Base-by-base conservation (phyloP, 495 filamentous ascomycete species). In the Bacidia rubella region DNA sequence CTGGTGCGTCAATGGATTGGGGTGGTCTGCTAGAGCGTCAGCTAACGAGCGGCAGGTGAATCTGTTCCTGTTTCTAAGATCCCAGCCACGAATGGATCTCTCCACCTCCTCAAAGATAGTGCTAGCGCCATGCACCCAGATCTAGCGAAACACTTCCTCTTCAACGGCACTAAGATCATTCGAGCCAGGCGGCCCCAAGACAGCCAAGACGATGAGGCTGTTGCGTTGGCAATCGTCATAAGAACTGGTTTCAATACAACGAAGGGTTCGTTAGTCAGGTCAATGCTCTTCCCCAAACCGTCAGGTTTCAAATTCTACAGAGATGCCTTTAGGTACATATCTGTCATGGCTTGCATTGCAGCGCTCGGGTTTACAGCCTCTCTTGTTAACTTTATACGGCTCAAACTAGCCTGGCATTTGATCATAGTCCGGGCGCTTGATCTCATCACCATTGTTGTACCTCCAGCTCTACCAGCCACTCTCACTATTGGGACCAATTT, bases 221-320 rank as follows among this genome's bases (percentile, higher is more conserved):
- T 90, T 51, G 93, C 87, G 2, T 71, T 99, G 38, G 93, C 90
- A 15, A 81, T 97, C 66, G 88, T 92, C 22, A 81, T 92, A 12
- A 79, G 92, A 56, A 97, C 89, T 1, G 93, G 93, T 10, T 99
- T 99, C 62, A 89, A 90, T 65, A 97, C 93, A 1, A 97, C 93
- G 2, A 99, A 97, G 63, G 93, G 93, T 26, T 85, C 92, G 29
- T 70, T 99, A 11, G 89, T 99, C 55, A 85, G 93, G 21, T 96
- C 93, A 1, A 99, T 99, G 90, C 80, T 99, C 25, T 97, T 99
- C 63, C 93, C 93, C 0, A 97, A 96, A 60, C 93, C 93, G 0
- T 93, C 90, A 21, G 90, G 88, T 1, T 97, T 99, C 74, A 96
- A 92, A 60, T 97, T 99, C 62, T 97, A 99, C 62, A 76, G 87